Evolutionary conservation across 371 early-diverging fungal species (phyloP).

Genomic region (Parasitella parasitica): DNA sequence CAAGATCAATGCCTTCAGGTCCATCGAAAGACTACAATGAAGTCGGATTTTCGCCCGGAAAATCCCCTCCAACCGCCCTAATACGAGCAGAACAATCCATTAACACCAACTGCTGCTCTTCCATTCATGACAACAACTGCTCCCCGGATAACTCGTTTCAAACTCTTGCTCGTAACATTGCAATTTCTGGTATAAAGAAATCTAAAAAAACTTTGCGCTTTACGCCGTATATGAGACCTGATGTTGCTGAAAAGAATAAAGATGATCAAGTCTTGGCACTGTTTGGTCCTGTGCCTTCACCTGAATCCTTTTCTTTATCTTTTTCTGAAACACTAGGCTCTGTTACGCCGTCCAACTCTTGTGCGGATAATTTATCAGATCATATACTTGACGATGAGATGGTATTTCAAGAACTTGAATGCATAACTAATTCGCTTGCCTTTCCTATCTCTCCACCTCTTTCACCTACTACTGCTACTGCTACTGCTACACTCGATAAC

Average conservation of each 20-base stretch:
- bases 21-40: neutral
- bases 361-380: neutral
- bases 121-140: slow-evolving; percentile 2
- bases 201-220: neutral
- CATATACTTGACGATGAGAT: slow-evolving; percentile 14
- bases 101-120: neutral
- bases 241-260: neutral
- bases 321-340: neutral
- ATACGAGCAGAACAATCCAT: neutral
- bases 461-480: neutral
- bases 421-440: neutral
- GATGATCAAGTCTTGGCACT: neutral
- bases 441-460: slow-evolving; percentile 11
- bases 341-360: neutral
- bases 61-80: slow-evolving; percentile 21
- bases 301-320: neutral
- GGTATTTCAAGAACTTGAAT: slow-evolving; percentile 16
- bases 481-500: neutral
- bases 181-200: neutral
- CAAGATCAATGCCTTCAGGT: neutral
- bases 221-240: neutral
- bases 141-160: slow-evolving; percentile 13
- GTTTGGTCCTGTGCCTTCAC: slow-evolving; percentile 8
- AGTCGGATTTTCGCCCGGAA: slow-evolving; percentile 21
- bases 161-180: neutral